Base-by-base conservation (phyloP, 805 yeast genomes). In the Metschnikowia amazonensis region DNA sequence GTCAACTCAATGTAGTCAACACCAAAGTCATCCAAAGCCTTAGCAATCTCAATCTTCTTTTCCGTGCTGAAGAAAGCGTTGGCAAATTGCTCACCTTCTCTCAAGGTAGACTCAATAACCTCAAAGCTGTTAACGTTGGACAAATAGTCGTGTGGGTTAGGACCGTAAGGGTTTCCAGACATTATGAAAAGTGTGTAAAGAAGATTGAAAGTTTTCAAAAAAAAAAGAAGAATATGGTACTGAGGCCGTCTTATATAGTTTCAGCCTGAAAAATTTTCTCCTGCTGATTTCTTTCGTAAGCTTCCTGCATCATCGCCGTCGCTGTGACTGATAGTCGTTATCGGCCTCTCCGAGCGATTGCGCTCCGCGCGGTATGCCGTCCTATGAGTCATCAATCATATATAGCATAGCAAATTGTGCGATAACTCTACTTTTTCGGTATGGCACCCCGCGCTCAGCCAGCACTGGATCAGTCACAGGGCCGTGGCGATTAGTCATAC, bases 21-120 rank as follows among this genome's bases (percentile, higher is more conserved):
- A 27, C 83, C 83, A 55, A 78, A 78, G 44, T 78, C 82, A 55
- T 77, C 82, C 52, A 78, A 63, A 37, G 82, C 82, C 62, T 75
- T 78, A 50, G 83, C 83, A 33, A 78, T 78, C 60, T 76, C 77
- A 37, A 78, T 69, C 63, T 78, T 78, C 63, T 69, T 77, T 45
- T 78, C 82, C 35, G 80, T 67, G 40, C 75, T 69, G 67, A 78
- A 78, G 53, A 78, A 78, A n/a, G 83, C 77, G 55, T 78, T 78
- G 56, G 83, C 82, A 53, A 78, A 78, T 60, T 78, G 83, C 61
- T 78, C 83, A 58, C 83, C 83, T 60, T 78, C 83, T 74, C 83
- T 76, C 46, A 78, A 67, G 18, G 83, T 78, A 24, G 81, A 74
- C 57, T 78, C 83, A 47, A 78, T 78, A 32, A 78, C 62, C 62